Evolutionary conservation across 225 moss, liverwort and hornwort species (phyloP), one percentile per base, ranked within the genome.

Genomic region (Physcomitrium patens): DNA sequence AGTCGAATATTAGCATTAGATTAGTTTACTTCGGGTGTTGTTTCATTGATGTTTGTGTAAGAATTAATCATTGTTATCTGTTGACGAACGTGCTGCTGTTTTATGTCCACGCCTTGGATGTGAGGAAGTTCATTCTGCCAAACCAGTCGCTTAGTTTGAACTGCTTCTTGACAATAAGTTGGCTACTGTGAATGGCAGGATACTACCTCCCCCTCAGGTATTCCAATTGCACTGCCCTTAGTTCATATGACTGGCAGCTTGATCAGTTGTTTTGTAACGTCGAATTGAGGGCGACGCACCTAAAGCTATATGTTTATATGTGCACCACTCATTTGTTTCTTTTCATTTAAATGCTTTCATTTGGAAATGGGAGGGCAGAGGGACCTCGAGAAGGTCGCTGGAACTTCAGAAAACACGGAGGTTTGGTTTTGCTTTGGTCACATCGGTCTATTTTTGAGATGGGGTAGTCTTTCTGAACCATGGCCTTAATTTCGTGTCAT

Each of bases 401-500:
- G 93, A 99, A 95, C 67, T 99, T 84, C 63, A 93, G 89, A 42
- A 76, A 82, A 15, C 93, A 99, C 93, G 91, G 91, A 26, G 16
- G 7, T 46, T 59, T 10, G 16, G 9, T 49, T 60, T 37, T 4
- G 3, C 71, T 9, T 46, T 58, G 54, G 0, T 59, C 17, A 16
- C 11, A 2, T 17, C 58, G 18, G 53, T 10, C 20, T 20, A 46
- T 49, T 49, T 12, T 49, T 49, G 3, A 49, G 15, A 12, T 12
- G 15, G 1, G 14, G 49, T 49, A 12, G 5, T 15, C 0, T 49
- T 52, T 43, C 44, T 45, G 24, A 45, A 23, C 2, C 6, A 16
- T 46, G 26, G 47, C n/a, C 26, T 28, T n/a, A 55, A 44, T 37
- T 61, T 37, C 31, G 27, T 10, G 48, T 9, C 51, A 63, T 15